These are phyloP conservation scores for Pseudopyricularia cyperi DNA, from an alignment of 2,329 filamentous ascomycete species.

Conservation along the genomic window DNA sequence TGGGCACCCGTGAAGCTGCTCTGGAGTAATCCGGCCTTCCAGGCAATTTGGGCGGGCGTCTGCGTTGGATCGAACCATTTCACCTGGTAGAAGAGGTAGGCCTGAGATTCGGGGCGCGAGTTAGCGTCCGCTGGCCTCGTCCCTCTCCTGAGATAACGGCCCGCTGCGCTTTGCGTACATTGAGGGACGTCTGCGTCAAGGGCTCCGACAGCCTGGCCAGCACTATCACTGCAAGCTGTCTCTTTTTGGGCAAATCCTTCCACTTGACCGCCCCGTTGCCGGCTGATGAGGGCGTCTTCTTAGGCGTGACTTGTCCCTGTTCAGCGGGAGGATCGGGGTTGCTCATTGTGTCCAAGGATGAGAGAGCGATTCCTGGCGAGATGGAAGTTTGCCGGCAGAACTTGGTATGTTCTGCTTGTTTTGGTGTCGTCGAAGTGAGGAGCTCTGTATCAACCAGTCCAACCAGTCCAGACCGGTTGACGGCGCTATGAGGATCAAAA, in stretches of 20 bases:
- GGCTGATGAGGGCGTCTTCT: neutral
- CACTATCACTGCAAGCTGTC: conserved; percentile 65
- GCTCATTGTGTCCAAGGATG: neutral
- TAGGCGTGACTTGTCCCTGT: neutral
- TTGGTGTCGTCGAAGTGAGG: too few species aligned
- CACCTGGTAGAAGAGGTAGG: conserved; percentile 85
- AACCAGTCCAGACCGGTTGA: too few species aligned
- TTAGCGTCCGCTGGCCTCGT: neutral
- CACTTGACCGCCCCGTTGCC: conserved; percentile 38
- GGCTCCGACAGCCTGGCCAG: conserved; percentile 72
- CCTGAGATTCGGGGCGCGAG: conserved; percentile 20
- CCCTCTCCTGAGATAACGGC: neutral
- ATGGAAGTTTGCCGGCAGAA: too few species aligned
- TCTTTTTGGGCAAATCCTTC: conserved; percentile 61
- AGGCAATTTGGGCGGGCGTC: conserved; percentile 52
- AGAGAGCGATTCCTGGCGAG: neutral
- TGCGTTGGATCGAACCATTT: conserved; percentile 52
- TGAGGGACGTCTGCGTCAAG: conserved; percentile 62
- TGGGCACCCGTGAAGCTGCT: conserved; percentile 73
- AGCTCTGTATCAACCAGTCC: too few species aligned
- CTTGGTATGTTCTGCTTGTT: too few species aligned
- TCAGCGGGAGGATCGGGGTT: neutral
- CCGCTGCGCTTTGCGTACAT: conserved; percentile 17
- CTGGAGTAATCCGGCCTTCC: conserved; percentile 65
- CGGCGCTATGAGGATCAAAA: too few species aligned